Evolutionary conservation across 148 eudicot species (phyloP).

Genomic region (Dianthus caryophyllus): DNA sequence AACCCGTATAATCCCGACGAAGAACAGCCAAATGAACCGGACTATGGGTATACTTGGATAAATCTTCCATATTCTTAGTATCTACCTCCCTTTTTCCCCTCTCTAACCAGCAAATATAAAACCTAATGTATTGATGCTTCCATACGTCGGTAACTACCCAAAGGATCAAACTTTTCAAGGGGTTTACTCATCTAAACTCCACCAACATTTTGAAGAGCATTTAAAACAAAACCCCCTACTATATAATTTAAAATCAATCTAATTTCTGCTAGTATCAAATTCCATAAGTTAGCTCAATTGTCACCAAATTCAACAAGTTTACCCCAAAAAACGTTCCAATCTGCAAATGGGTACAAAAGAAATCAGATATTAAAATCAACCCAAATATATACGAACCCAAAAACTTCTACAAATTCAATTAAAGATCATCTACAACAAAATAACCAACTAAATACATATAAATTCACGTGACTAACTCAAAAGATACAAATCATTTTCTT

Average conservation of each 20-base stretch:
- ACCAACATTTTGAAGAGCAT: not conserved
- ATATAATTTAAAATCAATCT: not conserved
- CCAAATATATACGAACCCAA: too few relatives aligned
- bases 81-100: not conserved
- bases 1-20: slow-evolving; percentile 50
- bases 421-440: too few relatives aligned
- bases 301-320: slow-evolving; percentile 13
- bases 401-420: too few relatives aligned
- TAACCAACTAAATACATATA: too few relatives aligned
- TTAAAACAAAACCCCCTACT: not conserved
- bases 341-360: too few relatives aligned
- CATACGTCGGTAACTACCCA: slow-evolving; percentile 16
- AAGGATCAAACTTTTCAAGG: not conserved
- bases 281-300: not conserved
- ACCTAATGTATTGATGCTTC: slow-evolving; percentile 22
- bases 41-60: slow-evolving; percentile 65
- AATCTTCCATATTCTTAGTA: slow-evolving; percentile 55
- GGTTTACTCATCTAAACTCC: not conserved
- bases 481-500: slow-evolving; percentile 6
- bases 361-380: too few relatives aligned
- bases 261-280: too few relatives aligned
- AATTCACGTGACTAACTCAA: too few relatives aligned
- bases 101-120: slow-evolving; percentile 10
- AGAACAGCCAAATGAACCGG: slow-evolving; percentile 71
- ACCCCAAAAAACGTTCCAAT: slow-evolving; percentile 12